A percentile compares a stretch with the other conserved stretches of the same genome.
Conservation (phyloP, 2,329 filamentous ascomycete species). For the Balansia obtecta region DNA sequence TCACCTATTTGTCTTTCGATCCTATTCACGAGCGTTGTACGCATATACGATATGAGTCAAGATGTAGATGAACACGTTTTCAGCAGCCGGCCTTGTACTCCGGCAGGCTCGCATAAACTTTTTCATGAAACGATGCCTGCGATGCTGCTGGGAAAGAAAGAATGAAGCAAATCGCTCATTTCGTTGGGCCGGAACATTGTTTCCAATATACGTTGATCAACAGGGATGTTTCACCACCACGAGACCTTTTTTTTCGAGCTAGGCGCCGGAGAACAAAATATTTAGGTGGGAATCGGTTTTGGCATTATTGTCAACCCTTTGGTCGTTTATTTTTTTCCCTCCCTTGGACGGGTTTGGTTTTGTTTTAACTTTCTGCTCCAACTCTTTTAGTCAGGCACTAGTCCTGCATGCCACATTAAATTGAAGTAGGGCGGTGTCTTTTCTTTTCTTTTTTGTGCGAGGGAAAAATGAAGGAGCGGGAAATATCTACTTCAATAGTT, state of each 20-base stretch:
- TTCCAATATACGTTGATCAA: background rate
- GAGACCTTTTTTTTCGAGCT: background rate
- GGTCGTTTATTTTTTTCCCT: background rate
- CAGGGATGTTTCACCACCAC: background rate
- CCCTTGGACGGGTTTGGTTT: background rate
- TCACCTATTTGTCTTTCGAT: conserved; percentile 7
- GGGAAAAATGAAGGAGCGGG: background rate
- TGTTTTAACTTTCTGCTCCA: background rate
- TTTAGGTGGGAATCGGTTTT: too few species aligned
- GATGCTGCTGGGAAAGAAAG: background rate
- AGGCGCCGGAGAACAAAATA: background rate
- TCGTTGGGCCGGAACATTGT: background rate
- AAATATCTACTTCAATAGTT: background rate
- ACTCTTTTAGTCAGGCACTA: background rate
- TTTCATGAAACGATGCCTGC: background rate
- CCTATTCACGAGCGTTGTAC: conserved; percentile 6
- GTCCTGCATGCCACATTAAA: conserved; percentile 2
- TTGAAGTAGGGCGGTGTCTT: background rate
- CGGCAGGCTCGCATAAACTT: background rate
- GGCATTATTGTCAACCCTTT: background rate
- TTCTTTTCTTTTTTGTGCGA: too few species aligned
- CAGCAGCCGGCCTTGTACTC: background rate
- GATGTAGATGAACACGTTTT: background rate
- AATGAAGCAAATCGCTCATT: background rate
- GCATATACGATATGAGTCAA: conserved; percentile 5